Conservation (phyloP, 2,329 filamentous ascomycete species). For the Ambrosiella xylebori region DNA sequence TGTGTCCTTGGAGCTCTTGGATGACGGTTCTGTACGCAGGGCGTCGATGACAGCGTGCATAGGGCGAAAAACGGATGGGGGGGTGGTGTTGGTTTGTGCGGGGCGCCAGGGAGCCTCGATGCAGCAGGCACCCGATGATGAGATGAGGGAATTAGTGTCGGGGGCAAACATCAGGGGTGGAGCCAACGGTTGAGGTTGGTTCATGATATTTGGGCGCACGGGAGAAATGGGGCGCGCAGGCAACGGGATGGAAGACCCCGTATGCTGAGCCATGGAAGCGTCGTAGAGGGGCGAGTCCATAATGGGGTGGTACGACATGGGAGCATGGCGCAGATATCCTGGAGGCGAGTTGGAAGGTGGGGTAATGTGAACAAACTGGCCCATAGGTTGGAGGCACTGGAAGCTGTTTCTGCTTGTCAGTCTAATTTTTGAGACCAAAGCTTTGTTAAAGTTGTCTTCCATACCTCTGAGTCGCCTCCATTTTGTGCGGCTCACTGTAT, state of each 20-base stretch:
- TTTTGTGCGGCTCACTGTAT: no score
- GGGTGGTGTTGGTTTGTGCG: neutral
- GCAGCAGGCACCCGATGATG: no score
- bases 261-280: neutral
- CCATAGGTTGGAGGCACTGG: neutral
- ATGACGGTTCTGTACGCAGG: neutral
- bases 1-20: neutral
- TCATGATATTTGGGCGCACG: neutral
- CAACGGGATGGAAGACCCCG: neutral
- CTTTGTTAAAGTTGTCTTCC: no score
- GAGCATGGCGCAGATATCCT: neutral
- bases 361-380: neutral
- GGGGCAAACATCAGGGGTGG: neutral
- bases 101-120: neutral
- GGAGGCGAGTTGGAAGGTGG: neutral
- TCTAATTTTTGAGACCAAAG: no score
- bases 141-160: neutral
- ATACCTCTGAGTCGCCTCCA: no score
- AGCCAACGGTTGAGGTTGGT: neutral
- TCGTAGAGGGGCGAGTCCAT: neutral
- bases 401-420: no score
- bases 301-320: neutral
- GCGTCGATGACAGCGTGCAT: constrained; percentile 4
- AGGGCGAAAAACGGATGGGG: neutral
- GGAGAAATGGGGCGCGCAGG: neutral